These are phyloP conservation scores for Auricularia sp. DNA, from an alignment of 768 basidiomycete species.

Conservation along the genomic window DNA sequence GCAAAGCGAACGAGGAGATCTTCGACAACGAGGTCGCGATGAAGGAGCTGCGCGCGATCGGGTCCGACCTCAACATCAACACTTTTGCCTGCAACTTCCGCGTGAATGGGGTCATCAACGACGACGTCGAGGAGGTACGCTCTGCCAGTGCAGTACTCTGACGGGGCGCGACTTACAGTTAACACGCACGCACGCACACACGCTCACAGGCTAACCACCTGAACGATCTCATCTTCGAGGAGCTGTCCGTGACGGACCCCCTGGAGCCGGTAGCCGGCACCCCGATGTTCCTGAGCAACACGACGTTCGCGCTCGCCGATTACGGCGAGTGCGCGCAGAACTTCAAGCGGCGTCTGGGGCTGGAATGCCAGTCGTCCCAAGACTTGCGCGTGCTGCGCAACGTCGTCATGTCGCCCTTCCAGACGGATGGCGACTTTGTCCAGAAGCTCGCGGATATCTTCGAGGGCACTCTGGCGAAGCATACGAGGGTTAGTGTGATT, in stretches of 20 bases:
- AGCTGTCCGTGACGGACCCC: slow-evolving; percentile 25
- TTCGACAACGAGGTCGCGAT: slow-evolving; percentile 19
- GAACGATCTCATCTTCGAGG: slow-evolving; percentile 29
- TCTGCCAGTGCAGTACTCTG: no score
- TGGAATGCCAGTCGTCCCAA: slow-evolving; percentile 14
- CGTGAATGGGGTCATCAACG: slow-evolving; percentile 23
- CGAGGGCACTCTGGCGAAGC: slow-evolving; percentile 21
- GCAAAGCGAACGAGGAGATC: slow-evolving; percentile 21
- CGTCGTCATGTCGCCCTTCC: slow-evolving; percentile 35
- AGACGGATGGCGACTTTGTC: slow-evolving; percentile 4
- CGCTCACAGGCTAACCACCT: slow-evolving; percentile 29
- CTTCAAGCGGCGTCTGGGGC: slow-evolving; percentile 30
- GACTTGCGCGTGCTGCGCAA: slow-evolving; percentile 29
- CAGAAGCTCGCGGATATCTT: slow-evolving; percentile 23
- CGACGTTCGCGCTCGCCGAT: slow-evolving; percentile 21
- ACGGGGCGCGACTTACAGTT: no score
- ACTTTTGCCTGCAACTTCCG: slow-evolving; percentile 37
- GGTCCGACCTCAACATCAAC: slow-evolving; percentile 37
- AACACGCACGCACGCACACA: no score
- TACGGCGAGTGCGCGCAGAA: slow-evolving; percentile 26
- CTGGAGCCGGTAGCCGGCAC: slow-evolving; percentile 15
- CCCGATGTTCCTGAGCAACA: slow-evolving; percentile 24
- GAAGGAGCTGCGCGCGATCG: slow-evolving; percentile 20
- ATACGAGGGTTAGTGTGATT: slow-evolving; percentile 13
- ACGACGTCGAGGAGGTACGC: slow-evolving; percentile 24